Base-by-base conservation (phyloP, 306 rosid genomes). In the Leucaena leucocephala region DNA sequence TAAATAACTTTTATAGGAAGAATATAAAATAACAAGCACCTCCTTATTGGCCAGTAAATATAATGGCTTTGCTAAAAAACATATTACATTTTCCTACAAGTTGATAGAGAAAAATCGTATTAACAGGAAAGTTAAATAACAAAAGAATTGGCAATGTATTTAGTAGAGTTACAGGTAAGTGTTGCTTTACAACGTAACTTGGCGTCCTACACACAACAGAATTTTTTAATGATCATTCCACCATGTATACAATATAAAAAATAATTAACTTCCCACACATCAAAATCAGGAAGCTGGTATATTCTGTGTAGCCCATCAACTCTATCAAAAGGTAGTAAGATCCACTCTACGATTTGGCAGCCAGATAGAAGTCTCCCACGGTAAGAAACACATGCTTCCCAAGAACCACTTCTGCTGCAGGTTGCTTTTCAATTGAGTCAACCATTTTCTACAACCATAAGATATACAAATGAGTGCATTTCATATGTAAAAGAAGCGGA, bases 331-430 rank as follows among this genome's bases (percentile, higher is more conserved):
- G 12, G 58, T 35, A 45, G 68, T 70, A 79, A 35, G 16, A 44
- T 61, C 17, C 17, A 63, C 46, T 64, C 76, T 57, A 46, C 44
- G 72, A 69, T 68, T 80, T 82, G 52, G 61, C 54, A 39, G 81
- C 70, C 59, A 57, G 82, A 64, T 75, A 73, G 65, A 72, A 85
- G 70, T 92, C 98, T 38, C 95, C 97, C 6, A 88, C 90, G 1
- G 90, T 85, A 76, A 92, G 82, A 82, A 85, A 91, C 62, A 91
- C 79, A 34, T 95, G 97, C 66, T 84, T 78, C 33, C 90, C 89
- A 77, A 88, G 84, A 57, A 84, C 82, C 76, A 92, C 86, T 64
- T 83, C 87, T 42, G 69, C 89, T 4, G 87, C 76, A 40, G 97
- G 94, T 63, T 76, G 80, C 10, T 82, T 83, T 40, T 92, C 98